Evolutionary conservation across 108 stramenopile species (phyloP).

Genomic region (Pseudonitzschia multiseries): DNA sequence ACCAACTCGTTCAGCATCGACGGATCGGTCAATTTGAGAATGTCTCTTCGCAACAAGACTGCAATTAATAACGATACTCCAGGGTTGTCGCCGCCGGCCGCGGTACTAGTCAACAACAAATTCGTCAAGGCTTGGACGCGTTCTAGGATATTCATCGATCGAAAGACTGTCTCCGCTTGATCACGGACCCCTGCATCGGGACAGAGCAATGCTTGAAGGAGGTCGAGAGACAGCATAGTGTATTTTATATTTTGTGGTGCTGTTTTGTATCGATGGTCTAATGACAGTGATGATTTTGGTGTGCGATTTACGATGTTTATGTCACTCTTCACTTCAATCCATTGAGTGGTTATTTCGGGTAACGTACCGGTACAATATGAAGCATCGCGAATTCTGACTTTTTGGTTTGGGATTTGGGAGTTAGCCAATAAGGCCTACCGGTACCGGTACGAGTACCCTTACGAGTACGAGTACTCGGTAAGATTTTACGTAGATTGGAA

Average conservation of each 20-base stretch:
- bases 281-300: too few relatives aligned
- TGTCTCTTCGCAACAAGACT: conserved; percentile 65
- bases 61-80: conserved; percentile 31
- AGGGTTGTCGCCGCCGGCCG: not conserved
- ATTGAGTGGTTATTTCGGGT: too few relatives aligned
- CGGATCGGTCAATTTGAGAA: conserved; percentile 40
- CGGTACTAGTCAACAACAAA: conserved; percentile 12
- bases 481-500: too few relatives aligned
- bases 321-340: too few relatives aligned
- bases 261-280: not conserved
- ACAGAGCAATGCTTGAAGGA: conserved; percentile 32
- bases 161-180: conserved; percentile 38
- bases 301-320: too few relatives aligned
- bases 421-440: too few relatives aligned
- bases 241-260: not conserved
- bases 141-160: conserved; percentile 20
- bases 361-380: too few relatives aligned
- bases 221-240: conserved; percentile 22
- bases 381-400: too few relatives aligned
- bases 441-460: too few relatives aligned
- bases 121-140: conserved; percentile 27
- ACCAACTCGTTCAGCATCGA: conserved; percentile 45
- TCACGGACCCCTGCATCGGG: conserved; percentile 25
- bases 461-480: too few relatives aligned
- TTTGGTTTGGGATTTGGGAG: too few relatives aligned